These are phyloP conservation scores for Penicillium thymicola DNA, from an alignment of 2,329 filamentous ascomycete genomes.

Conservation along the genomic window DNA sequence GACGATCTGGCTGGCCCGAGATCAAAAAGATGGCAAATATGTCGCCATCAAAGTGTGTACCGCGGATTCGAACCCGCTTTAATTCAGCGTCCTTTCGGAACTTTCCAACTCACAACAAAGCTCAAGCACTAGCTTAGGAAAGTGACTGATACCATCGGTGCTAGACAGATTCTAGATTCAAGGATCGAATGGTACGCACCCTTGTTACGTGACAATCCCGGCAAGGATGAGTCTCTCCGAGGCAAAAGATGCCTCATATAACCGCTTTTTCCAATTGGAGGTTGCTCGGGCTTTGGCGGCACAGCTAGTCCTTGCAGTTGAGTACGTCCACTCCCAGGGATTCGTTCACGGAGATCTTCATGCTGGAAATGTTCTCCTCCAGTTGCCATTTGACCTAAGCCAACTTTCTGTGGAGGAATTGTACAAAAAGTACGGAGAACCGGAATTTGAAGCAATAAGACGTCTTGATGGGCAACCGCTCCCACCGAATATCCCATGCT, in stretches of 20 bases:
- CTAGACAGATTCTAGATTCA: slow-evolving; percentile 13
- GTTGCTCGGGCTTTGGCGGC: slow-evolving; percentile 14
- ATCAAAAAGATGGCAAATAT: slow-evolving; percentile 21
- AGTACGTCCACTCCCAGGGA: slow-evolving; percentile 19
- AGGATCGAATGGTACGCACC: slow-evolving; percentile 16
- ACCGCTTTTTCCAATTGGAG: slow-evolving; percentile 14
- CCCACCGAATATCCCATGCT: slow-evolving; percentile 30
- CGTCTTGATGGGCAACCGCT: slow-evolving; percentile 24
- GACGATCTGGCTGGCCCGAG: slow-evolving; percentile 30
- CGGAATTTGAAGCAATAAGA: slow-evolving; percentile 18
- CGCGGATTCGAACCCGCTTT: slow-evolving; percentile 18
- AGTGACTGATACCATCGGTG: slow-evolving; percentile 10
- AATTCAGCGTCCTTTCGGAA: slow-evolving; percentile 12
- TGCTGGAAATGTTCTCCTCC: slow-evolving; percentile 36
- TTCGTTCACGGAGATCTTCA: slow-evolving; percentile 39
- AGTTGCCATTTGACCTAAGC: slow-evolving; percentile 14
- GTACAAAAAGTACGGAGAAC: slow-evolving; percentile 22
- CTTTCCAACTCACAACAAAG: slow-evolving; percentile 1
- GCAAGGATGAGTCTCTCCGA: slow-evolving; percentile 16
- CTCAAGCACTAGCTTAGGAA: neutral
- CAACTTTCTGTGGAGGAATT: slow-evolving; percentile 18
- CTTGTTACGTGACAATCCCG: slow-evolving; percentile 14
- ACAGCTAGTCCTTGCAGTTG: slow-evolving; percentile 27
- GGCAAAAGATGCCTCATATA: slow-evolving; percentile 15
- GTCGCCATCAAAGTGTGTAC: slow-evolving; percentile 30